Evolutionary conservation across 2,329 filamentous ascomycete genomes (phyloP), one percentile per base, ranked within the genome.

Genomic region (Coleophoma eucalyptorum): DNA sequence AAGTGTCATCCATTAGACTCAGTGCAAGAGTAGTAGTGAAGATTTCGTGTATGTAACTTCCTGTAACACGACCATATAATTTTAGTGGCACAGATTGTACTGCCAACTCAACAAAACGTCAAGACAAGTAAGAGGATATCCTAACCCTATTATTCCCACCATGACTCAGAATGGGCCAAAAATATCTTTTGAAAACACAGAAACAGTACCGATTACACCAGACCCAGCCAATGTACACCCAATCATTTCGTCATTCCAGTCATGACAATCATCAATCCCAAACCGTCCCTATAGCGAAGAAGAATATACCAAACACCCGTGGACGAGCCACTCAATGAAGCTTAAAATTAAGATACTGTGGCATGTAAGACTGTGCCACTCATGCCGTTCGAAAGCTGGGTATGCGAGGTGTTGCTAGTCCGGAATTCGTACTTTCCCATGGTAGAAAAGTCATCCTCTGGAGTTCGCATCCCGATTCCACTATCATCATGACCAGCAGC

Each of bases 401-500:
- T 49, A 43, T 51, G 34, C 48, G 62, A 59, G 15, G 54, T 31
- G 35, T 58, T 55, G 42, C 53, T 54, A 40, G 57, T 61, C 16
- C 35, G 48, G 52, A 76, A 78, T 10, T 73, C 71, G 61, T 78
- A 85, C 62, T 85, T 85, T 48, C 80, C 78, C 65, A 81, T 76
- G 1, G 77, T 72, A n/a, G 42, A 31, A 43, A 82, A 83, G 21
- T 86, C 83, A 49, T 86, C 83, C 48, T 86, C 83, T 1, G 83
- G 82, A 4, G 82, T 85, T 46, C 81, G 72, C 59, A 90, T 85
- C 31, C 85, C 85, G 53, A 90, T 90, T 1, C 86, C 87, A 61
- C 87, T 90, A 58, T 90, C 87, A 58, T 90, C 87, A 54, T 86
- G 80, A 45, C 67, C 73, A 40, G 71, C 70, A 51, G 77, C 75